Evolutionary conservation across 768 basidiomycete species (phyloP).

Genomic region (Mycena leptocephala): DNA sequence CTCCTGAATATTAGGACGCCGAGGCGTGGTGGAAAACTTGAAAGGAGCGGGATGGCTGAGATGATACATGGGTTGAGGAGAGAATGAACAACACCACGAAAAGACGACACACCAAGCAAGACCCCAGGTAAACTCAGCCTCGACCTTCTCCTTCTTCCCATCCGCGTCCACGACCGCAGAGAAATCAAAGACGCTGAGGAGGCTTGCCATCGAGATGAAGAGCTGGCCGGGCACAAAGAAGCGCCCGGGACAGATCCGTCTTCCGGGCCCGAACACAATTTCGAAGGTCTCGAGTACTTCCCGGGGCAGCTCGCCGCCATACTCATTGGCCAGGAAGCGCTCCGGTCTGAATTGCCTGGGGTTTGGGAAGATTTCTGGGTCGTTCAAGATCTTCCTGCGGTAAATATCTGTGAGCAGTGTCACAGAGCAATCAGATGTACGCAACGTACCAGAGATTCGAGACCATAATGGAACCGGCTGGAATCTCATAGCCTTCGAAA

Average conservation of each 20-base stretch:
- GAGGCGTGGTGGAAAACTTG: not conserved
- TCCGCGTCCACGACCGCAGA: not conserved
- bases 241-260: not conserved
- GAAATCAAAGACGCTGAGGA: conserved; percentile 2
- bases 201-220: conserved; percentile 6
- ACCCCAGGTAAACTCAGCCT: not conserved
- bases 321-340: conserved; percentile 39
- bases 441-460: conserved; percentile 45
- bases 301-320: not conserved
- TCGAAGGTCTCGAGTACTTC: too few relatives aligned
- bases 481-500: conserved; percentile 52
- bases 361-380: conserved; percentile 49
- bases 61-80: not conserved
- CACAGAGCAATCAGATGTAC: not conserved
- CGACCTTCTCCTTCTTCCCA: conserved; percentile 1
- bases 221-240: not conserved
- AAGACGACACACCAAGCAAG: not conserved
- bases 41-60: conserved; percentile 7
- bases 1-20: not conserved
- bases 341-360: conserved; percentile 51
- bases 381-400: conserved; percentile 52
- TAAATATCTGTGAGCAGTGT: not conserved
- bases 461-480: conserved; percentile 47
- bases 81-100: not conserved
- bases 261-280: too few relatives aligned